Conservation (phyloP, 805 yeast genomes). For the Tetrapisispora pingtungensis region DNA sequence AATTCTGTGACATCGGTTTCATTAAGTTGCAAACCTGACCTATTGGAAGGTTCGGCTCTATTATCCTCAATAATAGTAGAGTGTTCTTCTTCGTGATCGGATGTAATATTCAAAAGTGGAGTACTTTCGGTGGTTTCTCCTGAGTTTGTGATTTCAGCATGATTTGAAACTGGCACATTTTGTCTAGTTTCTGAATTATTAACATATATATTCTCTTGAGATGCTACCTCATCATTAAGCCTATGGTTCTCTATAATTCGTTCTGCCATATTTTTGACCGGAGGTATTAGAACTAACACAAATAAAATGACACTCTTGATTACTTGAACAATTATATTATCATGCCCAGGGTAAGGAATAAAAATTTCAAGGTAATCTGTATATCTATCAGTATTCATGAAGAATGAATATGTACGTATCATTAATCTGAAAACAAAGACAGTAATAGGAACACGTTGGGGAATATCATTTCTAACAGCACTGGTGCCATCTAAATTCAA, state of each 20-base stretch:
- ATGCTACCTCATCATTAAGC: background rate
- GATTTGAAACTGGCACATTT: background rate
- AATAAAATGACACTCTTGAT: background rate
- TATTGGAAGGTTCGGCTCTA: background rate
- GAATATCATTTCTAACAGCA: background rate
- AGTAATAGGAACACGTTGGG: background rate
- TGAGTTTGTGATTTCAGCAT: background rate
- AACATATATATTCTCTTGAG: background rate
- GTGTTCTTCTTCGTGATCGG: background rate
- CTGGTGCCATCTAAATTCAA: background rate
- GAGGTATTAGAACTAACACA: conserved; percentile 1
- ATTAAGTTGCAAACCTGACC: background rate
- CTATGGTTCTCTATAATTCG: background rate
- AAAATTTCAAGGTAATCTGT: background rate
- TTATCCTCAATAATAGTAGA: background rate
- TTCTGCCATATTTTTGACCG: background rate
- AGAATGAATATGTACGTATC: background rate
- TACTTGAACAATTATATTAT: background rate
- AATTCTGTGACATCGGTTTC: no score
- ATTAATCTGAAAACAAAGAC: background rate
- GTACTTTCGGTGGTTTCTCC: background rate
- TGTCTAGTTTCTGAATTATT: no score
- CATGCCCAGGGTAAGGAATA: conserved; percentile 1
- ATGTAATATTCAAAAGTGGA: background rate
- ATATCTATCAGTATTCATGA: background rate